Percentiles rank a stretch among this genome's conserved stretches.
Evolutionary conservation across 352 stramenopile genomes (phyloP).

Genomic region (Albugo laibachii): DNA sequence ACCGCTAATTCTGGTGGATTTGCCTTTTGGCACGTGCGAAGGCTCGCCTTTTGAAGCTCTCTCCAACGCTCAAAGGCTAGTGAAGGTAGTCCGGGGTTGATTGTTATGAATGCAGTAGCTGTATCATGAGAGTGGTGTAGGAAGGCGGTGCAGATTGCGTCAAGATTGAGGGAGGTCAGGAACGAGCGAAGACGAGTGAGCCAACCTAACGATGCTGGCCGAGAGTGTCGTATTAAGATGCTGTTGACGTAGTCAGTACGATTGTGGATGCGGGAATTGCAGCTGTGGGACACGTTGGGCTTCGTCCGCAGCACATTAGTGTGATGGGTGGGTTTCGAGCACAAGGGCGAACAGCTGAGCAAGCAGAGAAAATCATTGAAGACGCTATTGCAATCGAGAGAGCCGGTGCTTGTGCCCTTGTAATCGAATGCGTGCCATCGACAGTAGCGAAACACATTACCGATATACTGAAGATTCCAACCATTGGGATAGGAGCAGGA

Average conservation of each 20-base stretch:
- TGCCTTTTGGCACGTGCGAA: conserved; percentile 97
- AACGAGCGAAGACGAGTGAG: conserved; percentile 51
- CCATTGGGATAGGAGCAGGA: conserved; percentile 95
- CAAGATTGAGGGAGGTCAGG: conserved; percentile 94
- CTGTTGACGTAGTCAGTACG: conserved; percentile 24
- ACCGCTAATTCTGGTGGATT: conserved; percentile 92
- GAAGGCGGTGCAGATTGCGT: conserved; percentile 94
- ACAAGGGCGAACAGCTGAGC: conserved; percentile 81
- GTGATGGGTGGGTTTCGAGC: conserved; percentile 93
- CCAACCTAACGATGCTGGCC: conserved; percentile 1
- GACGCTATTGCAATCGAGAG: conserved; percentile 90
- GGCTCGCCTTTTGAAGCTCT: conserved; percentile 78
- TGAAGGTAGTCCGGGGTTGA: conserved; percentile 45
- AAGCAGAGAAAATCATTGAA: conserved; percentile 87
- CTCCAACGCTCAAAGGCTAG: conserved; percentile 88
- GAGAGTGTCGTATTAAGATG: conserved; percentile 1
- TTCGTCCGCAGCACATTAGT: conserved; percentile 91
- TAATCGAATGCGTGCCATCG: conserved; percentile 69
- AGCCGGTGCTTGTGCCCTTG: conserved; percentile 89
- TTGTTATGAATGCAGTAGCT: neutral
- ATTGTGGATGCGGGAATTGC: conserved; percentile 80
- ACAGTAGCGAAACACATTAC: conserved; percentile 88
- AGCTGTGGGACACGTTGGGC: conserved; percentile 95
- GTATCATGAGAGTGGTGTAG: conserved; percentile 13
- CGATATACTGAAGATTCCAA: conserved; percentile 90